phyloP scores from a whole-genome alignment of 768 basidiomycete genomes.

The Mycena latifolia region DNA sequence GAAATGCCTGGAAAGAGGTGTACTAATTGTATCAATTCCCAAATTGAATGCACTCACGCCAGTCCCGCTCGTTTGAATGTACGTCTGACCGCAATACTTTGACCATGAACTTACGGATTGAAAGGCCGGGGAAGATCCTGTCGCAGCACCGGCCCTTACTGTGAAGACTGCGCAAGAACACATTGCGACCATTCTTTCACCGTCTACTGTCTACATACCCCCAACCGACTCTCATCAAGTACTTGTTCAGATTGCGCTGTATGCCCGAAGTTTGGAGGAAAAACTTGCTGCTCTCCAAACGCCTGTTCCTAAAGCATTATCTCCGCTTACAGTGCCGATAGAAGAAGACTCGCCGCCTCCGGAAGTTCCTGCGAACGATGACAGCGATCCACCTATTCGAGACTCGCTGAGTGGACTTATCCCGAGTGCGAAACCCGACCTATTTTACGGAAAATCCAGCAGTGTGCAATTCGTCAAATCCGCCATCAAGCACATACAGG shows the following conservation, averaged over 20 bases:
- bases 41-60: constrained; percentile 68
- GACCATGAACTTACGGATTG: no score
- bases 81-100: no score
- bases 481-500: constrained; percentile 15
- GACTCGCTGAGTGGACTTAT: constrained; percentile 31
- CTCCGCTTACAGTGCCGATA: background rate
- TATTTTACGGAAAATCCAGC: constrained; percentile 20
- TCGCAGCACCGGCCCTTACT: background rate
- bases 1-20: constrained; percentile 66
- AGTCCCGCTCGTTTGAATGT: constrained; percentile 49
- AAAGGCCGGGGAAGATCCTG: no score
- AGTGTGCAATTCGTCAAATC: constrained; percentile 16
- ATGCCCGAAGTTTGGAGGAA: constrained; percentile 30
- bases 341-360: background rate
- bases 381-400: background rate
- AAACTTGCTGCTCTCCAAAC: constrained; percentile 9
- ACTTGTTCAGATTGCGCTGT: constrained; percentile 23
- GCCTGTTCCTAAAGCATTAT: background rate
- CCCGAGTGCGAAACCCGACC: background rate
- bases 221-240: constrained; percentile 8
- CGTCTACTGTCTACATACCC: constrained; percentile 12
- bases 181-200: constrained; percentile 12
- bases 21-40: constrained; percentile 64
- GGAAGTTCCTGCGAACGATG: background rate
- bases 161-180: constrained; percentile 7